phyloP scores from a whole-genome alignment of 495 filamentous ascomycete genomes.

The Aspergillus nidulans region DNA sequence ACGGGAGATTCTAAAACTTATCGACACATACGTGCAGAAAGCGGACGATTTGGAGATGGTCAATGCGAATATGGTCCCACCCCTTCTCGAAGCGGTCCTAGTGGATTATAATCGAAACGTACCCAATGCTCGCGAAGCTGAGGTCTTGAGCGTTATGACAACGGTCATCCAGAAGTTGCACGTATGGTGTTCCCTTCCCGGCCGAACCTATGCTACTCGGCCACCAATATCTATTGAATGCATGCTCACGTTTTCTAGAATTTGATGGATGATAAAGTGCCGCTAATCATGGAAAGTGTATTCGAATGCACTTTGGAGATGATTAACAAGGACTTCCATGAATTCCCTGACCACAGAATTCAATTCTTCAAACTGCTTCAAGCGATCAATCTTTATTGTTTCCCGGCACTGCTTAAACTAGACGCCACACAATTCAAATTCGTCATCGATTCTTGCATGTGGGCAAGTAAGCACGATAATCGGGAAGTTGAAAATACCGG shows the following conservation, averaged over 20 bases:
- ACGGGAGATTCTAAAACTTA: slow-evolving; percentile 97
- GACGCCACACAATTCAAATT: slow-evolving; percentile 97
- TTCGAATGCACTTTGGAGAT: slow-evolving; percentile 98
- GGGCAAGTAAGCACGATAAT: slow-evolving; percentile 99
- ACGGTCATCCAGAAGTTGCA: slow-evolving; percentile 93
- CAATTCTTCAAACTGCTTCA: slow-evolving; percentile 97
- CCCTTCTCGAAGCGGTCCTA: slow-evolving; percentile 90
- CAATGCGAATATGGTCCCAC: slow-evolving; percentile 87
- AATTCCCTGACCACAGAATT: slow-evolving; percentile 96
- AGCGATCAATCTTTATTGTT: slow-evolving; percentile 94
- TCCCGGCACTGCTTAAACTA: slow-evolving; percentile 87
- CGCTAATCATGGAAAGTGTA: slow-evolving; percentile 95
- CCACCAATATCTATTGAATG: slow-evolving; percentile 22
- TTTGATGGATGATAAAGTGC: slow-evolving; percentile 97
- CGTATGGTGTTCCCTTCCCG: slow-evolving; percentile 52
- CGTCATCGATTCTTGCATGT: slow-evolving; percentile 98
- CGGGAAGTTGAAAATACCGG: slow-evolving; percentile 95
- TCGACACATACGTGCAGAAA: slow-evolving; percentile 96
- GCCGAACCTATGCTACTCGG: not conserved
- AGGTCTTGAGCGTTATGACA: slow-evolving; percentile 96
- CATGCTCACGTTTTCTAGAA: slow-evolving; percentile 40
- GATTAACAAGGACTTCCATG: slow-evolving; percentile 99
- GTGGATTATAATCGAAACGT: slow-evolving; percentile 97
- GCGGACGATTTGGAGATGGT: slow-evolving; percentile 94
- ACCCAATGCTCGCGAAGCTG: slow-evolving; percentile 90